phyloP scores from a whole-genome alignment of 192 early-diverging fungal genomes.

The Coemansia sp. region DNA sequence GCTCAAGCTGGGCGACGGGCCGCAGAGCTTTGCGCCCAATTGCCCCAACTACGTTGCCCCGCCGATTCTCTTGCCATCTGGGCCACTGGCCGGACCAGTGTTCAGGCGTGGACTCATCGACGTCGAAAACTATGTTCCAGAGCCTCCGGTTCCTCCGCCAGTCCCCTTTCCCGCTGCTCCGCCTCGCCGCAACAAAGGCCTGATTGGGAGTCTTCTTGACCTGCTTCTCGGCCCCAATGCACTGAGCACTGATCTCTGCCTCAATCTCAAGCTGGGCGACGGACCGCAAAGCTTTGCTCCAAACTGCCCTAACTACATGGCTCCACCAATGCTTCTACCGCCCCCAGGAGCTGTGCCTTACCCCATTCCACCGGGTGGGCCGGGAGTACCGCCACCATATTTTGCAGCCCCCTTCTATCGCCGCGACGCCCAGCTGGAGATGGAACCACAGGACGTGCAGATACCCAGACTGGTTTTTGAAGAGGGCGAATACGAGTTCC shows the following conservation, averaged over 20 bases:
- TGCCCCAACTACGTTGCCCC: conserved; percentile 50
- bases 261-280: conserved; percentile 51
- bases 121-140: conserved; percentile 28
- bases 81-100: conserved; percentile 11
- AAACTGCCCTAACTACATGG: conserved; percentile 41
- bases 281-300: conserved; percentile 49
- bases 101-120: conserved; percentile 52
- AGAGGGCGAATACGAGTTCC: not conserved
- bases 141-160: conserved; percentile 29
- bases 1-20: conserved; percentile 53
- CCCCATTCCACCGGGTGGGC: conserved; percentile 15
- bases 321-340: conserved; percentile 39
- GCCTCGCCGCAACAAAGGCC: conserved; percentile 44
- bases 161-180: conserved; percentile 33
- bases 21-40: conserved; percentile 47
- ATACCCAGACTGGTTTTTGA: conserved; percentile 26
- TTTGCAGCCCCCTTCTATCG: conserved; percentile 18
- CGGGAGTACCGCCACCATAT: conserved; percentile 21
- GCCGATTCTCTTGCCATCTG: conserved; percentile 35
- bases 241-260: conserved; percentile 40
- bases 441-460: not conserved
- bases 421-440: conserved; percentile 3
- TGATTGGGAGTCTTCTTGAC: conserved; percentile 41
- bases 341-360: conserved; percentile 35
- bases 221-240: conserved; percentile 49